Evolutionary conservation across 2,329 filamentous ascomycete genomes (phyloP), one percentile per base, ranked within the genome.

Genomic region (Malbranchea zuffiana): DNA sequence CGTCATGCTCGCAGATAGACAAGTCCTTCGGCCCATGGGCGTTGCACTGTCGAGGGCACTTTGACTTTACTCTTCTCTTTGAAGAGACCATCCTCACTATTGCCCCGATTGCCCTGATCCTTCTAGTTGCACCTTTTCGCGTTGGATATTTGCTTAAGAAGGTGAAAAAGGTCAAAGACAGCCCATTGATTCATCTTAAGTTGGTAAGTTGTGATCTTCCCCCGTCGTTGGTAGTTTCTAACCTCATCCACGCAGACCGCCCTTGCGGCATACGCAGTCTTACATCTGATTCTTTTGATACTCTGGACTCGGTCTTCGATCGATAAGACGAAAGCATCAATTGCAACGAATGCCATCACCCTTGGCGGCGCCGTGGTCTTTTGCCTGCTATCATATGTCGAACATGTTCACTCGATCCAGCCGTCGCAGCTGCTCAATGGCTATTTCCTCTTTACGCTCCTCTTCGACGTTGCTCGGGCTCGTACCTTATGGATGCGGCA

Each of bases 371-470:
- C 50, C 2, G 33, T 56, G 4, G 38, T 53, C 4, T 50, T 70
- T 8, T 46, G 50, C 29, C 35, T 60, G 8, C 51, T 68, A 20
- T 69, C 68, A 1, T 65, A 61, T 47, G 50, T 63, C 18, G 67
- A 72, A 45, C 69, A 72, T 44, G 47, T 53, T 12, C 60, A 59
- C 20, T 62, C 62, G 4, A 51, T 65, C 27, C 53, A 57, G 12
- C 67, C 69, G 2, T 71, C 68, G 1, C 57, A 62, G 21, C 42
- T 69, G n/a, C 50, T 72, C 28, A 63, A 62, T 34, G 32, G 60
- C 20, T 72, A 68, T 45, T 61, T 72, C 2, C 51, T 64, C 13
- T 44, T 64, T 44, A 63, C 65, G 2, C 43, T 65, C 6, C 33
- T 68, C 6, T 63, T 71, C 31, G 67, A 70, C 44, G 52, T 54